Conservation (phyloP, 1,284 basidiomycete species). For the Calocybe gambosa region DNA sequence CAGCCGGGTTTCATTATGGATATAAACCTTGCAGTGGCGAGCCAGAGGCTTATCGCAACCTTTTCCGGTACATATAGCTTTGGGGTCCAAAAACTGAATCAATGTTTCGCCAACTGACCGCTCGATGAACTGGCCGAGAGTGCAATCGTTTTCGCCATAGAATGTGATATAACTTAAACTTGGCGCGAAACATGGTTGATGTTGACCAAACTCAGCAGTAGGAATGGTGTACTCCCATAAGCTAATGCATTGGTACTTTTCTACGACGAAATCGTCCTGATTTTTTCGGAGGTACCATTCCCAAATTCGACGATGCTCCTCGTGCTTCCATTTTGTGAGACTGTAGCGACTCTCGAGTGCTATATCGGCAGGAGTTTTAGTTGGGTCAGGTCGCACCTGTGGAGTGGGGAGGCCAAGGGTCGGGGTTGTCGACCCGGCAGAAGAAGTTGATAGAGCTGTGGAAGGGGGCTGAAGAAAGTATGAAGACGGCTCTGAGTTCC, state of each 20-base stretch:
- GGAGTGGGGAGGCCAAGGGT: slow-evolving; percentile 13
- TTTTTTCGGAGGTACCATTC: slow-evolving; percentile 87
- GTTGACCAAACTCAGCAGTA: slow-evolving; percentile 55
- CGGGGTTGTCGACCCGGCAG: slow-evolving; percentile 10
- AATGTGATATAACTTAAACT: slow-evolving; percentile 74
- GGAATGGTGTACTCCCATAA: slow-evolving; percentile 73
- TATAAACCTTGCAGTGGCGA: slow-evolving; percentile 83
- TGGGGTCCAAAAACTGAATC: slow-evolving; percentile 63
- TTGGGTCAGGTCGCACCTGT: slow-evolving; percentile 37
- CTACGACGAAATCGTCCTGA: slow-evolving; percentile 79
- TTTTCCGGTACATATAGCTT: slow-evolving; percentile 75
- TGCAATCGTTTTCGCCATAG: slow-evolving; percentile 90
- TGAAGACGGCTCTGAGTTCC: slow-evolving; percentile 23
- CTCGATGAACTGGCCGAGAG: slow-evolving; percentile 90
- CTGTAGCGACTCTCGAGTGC: slow-evolving; percentile 65
- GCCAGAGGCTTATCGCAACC: slow-evolving; percentile 78
- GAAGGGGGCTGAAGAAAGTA: slow-evolving; percentile 23
- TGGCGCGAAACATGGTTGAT: slow-evolving; percentile 68
- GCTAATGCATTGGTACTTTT: slow-evolving; percentile 88
- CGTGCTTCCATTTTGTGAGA: slow-evolving; percentile 71
- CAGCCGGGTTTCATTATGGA: slow-evolving; percentile 83
- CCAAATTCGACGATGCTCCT: slow-evolving; percentile 84
- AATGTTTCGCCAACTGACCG: slow-evolving; percentile 68
- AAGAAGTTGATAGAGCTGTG: slow-evolving; percentile 13
- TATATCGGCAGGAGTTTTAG: slow-evolving; percentile 57